Conservation (phyloP, 345 rosid species). For the Mallotus nudiflorus region DNA sequence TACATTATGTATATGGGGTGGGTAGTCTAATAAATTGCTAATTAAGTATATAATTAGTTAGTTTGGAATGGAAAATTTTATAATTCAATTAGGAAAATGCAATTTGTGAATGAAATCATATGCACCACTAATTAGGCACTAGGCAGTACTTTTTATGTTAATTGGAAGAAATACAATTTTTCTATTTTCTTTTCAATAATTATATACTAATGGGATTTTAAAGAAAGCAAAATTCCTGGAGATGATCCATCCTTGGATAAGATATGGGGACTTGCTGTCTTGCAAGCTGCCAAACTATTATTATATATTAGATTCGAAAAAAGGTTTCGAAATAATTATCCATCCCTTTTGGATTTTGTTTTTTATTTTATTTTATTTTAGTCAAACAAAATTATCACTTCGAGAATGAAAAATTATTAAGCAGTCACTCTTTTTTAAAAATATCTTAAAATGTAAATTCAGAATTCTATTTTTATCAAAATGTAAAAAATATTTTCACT, state of each 20-base stretch:
- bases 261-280: constrained; percentile 14
- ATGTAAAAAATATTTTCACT: too few relatives aligned
- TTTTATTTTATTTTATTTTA: too few relatives aligned
- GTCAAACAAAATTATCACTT: too few relatives aligned
- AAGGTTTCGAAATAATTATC: too few relatives aligned
- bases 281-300: background rate
- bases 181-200: too few relatives aligned
- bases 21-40: background rate
- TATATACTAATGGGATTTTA: too few relatives aligned
- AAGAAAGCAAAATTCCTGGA: background rate
- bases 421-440: too few relatives aligned
- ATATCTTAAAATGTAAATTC: too few relatives aligned
- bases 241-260: constrained; percentile 1
- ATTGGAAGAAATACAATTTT: background rate
- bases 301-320: too few relatives aligned
- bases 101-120: background rate
- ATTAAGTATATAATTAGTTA: background rate
- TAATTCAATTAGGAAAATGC: background rate
- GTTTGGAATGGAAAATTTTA: background rate
- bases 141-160: background rate
- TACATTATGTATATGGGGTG: too few relatives aligned
- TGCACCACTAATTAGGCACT: background rate
- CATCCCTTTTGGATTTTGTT: background rate
- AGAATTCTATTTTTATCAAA: too few relatives aligned
- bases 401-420: too few relatives aligned